A percentile compares a stretch with the other conserved stretches of the same genome.
phyloP scores from a whole-genome alignment of 1,284 basidiomycete genomes.

The Papiliotrema laurentii region DNA sequence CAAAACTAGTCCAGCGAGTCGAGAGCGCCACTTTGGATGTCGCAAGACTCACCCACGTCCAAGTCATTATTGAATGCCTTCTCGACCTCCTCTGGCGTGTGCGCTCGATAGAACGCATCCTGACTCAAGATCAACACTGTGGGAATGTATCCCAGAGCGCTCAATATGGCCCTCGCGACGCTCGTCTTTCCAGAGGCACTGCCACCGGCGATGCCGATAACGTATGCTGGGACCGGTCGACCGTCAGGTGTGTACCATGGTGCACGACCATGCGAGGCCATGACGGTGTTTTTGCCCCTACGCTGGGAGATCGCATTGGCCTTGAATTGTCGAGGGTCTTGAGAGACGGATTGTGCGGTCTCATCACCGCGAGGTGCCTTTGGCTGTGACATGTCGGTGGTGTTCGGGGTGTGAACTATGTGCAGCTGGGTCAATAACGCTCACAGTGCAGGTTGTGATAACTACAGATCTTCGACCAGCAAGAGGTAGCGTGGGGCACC shows the following conservation, averaged over 20 bases:
- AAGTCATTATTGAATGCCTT: constrained; percentile 78
- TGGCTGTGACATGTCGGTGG: too few relatives aligned
- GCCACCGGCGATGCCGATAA: constrained; percentile 90
- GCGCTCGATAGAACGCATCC: constrained; percentile 90
- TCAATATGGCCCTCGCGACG: constrained; percentile 83
- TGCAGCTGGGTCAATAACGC: too few relatives aligned
- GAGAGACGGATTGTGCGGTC: too few relatives aligned
- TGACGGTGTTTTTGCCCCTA: constrained; percentile 67
- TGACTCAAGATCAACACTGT: constrained; percentile 76
- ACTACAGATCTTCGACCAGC: too few relatives aligned
- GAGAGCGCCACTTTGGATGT: too few relatives aligned
- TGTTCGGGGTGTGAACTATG: too few relatives aligned
- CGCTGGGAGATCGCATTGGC: too few relatives aligned
- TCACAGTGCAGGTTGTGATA: too few relatives aligned
- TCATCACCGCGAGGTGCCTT: too few relatives aligned
- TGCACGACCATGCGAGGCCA: constrained; percentile 67
- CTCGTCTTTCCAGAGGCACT: constrained; percentile 94
- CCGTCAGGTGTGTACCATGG: constrained; percentile 68
- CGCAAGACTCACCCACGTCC: constrained; percentile 61
- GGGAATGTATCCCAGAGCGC: constrained; percentile 73
- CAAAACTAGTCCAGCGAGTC: too few relatives aligned
- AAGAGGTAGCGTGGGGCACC: too few relatives aligned
- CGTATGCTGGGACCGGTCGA: constrained; percentile 63
- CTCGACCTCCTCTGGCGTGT: constrained; percentile 69
- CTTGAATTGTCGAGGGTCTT: too few relatives aligned